These are phyloP conservation scores for Phanerochaete carnosa DNA, from an alignment of 768 basidiomycete species.

Conservation along the genomic window DNA sequence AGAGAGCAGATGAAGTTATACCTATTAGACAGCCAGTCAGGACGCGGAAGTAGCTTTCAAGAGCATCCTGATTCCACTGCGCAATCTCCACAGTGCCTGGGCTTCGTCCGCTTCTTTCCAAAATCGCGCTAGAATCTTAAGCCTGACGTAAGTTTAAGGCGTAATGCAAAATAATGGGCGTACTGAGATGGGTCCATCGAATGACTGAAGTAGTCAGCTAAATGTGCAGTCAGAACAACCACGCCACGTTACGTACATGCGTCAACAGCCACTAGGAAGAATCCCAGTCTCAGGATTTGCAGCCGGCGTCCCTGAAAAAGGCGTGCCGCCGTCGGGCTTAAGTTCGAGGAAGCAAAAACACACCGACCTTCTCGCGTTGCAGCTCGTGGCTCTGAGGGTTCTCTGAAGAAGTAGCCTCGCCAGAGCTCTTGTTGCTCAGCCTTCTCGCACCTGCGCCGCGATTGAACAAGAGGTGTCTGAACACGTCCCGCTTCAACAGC, in stretches of 20 bases:
- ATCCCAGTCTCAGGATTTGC: conserved; percentile 57
- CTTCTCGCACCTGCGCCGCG: conserved; percentile 64
- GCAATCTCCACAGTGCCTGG: conserved; percentile 5
- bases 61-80: conserved; percentile 52
- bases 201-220: conserved; percentile 48
- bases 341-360: neutral
- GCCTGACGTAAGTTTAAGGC: neutral
- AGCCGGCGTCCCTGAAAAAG: conserved; percentile 53
- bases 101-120: neutral
- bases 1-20: conserved; percentile 20
- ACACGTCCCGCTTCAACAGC: conserved; percentile 77
- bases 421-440: conserved; percentile 21
- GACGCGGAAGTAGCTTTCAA: conserved; percentile 51
- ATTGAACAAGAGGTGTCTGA: conserved; percentile 80
- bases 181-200: conserved; percentile 72
- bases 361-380: conserved; percentile 10
- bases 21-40: conserved; percentile 65
- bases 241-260: conserved; percentile 53
- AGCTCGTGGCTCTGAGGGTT: neutral
- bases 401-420: neutral
- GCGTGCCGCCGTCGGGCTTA: conserved; percentile 1
- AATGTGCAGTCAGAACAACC: neutral
- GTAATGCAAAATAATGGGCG: conserved; percentile 12
- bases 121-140: neutral
- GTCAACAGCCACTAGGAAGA: conserved; percentile 59